Evolutionary conservation across 225 moss, liverwort and hornwort genomes (phyloP).

Genomic region (Pseudoscleropodium purum): DNA sequence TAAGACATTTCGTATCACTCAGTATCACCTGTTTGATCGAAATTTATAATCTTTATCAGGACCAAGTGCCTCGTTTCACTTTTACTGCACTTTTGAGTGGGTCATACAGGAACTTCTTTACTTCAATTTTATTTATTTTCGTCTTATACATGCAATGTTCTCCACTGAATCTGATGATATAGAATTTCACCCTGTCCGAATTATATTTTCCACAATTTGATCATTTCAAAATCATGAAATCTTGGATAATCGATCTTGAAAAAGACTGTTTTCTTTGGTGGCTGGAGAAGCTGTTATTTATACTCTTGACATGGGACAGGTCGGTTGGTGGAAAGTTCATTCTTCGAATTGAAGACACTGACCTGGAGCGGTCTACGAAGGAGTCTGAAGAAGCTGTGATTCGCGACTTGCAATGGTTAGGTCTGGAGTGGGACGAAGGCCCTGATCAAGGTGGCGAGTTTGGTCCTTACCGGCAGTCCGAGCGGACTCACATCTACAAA

Average conservation of each 20-base stretch:
- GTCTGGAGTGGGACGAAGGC: conserved; percentile 95
- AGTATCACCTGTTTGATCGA: not conserved
- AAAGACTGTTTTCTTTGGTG: not conserved
- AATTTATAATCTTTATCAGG: not conserved
- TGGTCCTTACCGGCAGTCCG: conserved; percentile 92
- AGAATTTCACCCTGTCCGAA: not conserved
- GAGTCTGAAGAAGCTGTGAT: conserved; percentile 90
- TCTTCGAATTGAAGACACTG: conserved; percentile 91
- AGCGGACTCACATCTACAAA: conserved; percentile 79
- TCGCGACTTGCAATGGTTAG: conserved; percentile 82
- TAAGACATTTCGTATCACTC: not conserved
- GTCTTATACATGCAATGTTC: not conserved
- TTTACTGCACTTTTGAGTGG: not conserved
- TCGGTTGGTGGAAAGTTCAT: conserved; percentile 88
- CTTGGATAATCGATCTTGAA: not conserved
- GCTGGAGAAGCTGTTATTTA: not conserved
- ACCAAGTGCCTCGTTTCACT: not conserved
- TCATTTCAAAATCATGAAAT: not conserved
- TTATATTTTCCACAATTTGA: not conserved
- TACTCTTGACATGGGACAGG: conserved; percentile 17
- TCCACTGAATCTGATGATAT: not conserved
- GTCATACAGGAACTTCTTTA: not conserved
- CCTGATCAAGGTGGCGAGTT: conserved; percentile 59
- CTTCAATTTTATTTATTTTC: not conserved
- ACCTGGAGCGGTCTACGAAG: conserved; percentile 91